A percentile compares a stretch with the other conserved stretches of the same genome.
Conservation (phyloP, 2,329 filamentous ascomycete species). For the Leptodontidium sp. region DNA sequence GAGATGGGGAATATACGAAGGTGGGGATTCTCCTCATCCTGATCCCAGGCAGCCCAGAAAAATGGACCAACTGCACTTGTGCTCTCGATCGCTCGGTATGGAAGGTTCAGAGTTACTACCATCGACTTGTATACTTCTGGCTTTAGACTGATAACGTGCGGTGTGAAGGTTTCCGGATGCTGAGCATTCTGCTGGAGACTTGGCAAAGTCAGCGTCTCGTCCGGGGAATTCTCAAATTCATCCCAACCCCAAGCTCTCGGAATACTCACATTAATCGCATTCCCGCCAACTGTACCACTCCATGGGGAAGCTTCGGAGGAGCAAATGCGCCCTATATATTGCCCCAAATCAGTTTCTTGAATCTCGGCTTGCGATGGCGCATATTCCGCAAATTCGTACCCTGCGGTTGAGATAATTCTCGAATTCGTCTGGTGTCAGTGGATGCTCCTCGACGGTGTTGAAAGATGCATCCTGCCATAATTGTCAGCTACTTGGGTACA, state of each 20-base stretch:
- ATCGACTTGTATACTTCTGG: conserved; percentile 61
- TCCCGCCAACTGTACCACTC: conserved; percentile 36
- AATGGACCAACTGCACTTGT: conserved; percentile 68
- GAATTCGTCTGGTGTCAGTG: conserved; percentile 45
- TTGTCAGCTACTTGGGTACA: conserved; percentile 10
- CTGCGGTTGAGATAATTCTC: conserved; percentile 45
- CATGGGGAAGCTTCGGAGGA: conserved; percentile 38
- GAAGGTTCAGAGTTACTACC: conserved; percentile 62
- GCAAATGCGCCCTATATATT: conserved; percentile 42
- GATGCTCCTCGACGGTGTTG: conserved; percentile 45
- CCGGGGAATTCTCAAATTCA: conserved; percentile 12
- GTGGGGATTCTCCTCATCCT: conserved; percentile 63
- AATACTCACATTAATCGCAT: conserved; percentile 38
- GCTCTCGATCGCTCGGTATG: conserved; percentile 67
- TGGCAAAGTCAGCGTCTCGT: conserved; percentile 23
- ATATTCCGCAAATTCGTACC: conserved; percentile 37
- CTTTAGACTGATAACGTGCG: conserved; percentile 62
- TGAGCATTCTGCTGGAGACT: conserved; percentile 53
- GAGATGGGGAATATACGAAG: conserved; percentile 55
- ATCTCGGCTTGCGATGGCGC: conserved; percentile 26
- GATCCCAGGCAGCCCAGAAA: conserved; percentile 67
- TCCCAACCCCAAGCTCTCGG: conserved; percentile 5
- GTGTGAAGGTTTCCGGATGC: conserved; percentile 65
- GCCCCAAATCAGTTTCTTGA: conserved; percentile 21
- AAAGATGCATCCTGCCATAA: conserved; percentile 41